Conservation (phyloP, 108 stramenopile species). For the Pseudonitzschia multistriata region DNA sequence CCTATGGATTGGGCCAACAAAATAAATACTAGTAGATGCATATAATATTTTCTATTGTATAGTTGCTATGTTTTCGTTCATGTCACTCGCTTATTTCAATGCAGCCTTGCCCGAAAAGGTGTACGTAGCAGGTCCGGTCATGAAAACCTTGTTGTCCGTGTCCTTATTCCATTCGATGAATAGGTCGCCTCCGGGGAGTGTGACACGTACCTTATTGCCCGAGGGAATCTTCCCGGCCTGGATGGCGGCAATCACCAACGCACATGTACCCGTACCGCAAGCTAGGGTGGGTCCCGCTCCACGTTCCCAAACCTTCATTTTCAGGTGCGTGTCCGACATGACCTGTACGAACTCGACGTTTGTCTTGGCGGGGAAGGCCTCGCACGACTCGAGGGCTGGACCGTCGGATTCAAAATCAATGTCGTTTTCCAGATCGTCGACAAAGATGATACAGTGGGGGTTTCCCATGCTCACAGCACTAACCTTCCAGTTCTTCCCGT, state of each 20-base stretch:
- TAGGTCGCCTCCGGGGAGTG: conserved; percentile 89
- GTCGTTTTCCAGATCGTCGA: conserved; percentile 85
- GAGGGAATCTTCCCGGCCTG: conserved; percentile 83
- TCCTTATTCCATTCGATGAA: conserved; percentile 90
- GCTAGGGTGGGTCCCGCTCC: conserved; percentile 97
- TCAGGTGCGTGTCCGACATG: conserved; percentile 71
- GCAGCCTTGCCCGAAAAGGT: conserved; percentile 58
- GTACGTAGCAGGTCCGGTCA: conserved; percentile 84
- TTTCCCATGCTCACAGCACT: conserved; percentile 96
- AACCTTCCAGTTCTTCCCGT: conserved; percentile 88
- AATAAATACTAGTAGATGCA: too few relatives aligned
- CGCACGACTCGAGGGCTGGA: conserved; percentile 86
- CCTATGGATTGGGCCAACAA: too few relatives aligned
- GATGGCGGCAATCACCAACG: conserved; percentile 90
- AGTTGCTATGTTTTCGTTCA: not conserved
- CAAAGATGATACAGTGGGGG: conserved; percentile 95
- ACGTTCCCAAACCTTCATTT: conserved; percentile 98
- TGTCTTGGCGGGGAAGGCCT: conserved; percentile 88
- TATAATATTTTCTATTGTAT: not conserved
- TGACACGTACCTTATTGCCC: conserved; percentile 59
- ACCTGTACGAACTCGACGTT: conserved; percentile 99
- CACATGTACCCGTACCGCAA: conserved; percentile 97
- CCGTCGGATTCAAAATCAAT: conserved; percentile 87
- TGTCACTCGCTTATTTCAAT: conserved; percentile 31
- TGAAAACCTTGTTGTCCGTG: conserved; percentile 88